A percentile compares a stretch with the other conserved stretches of the same genome.
Conservation (phyloP, 192 early-diverging fungal species). For the Backusella luteola region DNA sequence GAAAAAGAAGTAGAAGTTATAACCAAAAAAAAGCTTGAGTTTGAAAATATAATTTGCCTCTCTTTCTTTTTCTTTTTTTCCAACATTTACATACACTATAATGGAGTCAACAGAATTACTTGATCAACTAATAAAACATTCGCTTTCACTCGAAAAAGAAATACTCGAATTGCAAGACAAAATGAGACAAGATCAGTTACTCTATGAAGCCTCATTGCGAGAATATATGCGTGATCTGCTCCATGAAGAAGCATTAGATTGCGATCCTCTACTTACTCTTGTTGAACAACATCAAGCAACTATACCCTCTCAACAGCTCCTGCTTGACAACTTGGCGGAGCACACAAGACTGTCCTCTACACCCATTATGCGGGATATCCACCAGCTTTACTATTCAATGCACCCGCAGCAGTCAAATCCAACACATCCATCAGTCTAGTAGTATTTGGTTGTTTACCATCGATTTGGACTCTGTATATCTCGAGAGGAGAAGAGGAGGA, state of each 20-base stretch:
- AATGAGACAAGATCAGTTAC: not conserved
- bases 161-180: not conserved
- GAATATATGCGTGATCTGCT: not conserved
- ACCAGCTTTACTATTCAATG: not conserved
- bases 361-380: not conserved
- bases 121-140: not conserved
- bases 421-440: not conserved
- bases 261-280: not conserved
- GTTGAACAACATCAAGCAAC: not conserved
- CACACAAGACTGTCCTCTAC: not conserved
- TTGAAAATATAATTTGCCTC: not conserved
- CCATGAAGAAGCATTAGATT: not conserved
- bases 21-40: too few relatives aligned
- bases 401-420: not conserved
- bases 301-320: not conserved
- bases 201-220: not conserved
- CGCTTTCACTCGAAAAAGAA: not conserved
- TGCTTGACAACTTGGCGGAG: not conserved
- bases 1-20: too few relatives aligned
- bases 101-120: not conserved
- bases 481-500: too few relatives aligned
- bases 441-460: too few relatives aligned
- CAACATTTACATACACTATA: not conserved
- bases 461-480: too few relatives aligned
- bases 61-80: not conserved